phyloP scores from a whole-genome alignment of 208 protist species.

The Wallacemonas sp. region DNA sequence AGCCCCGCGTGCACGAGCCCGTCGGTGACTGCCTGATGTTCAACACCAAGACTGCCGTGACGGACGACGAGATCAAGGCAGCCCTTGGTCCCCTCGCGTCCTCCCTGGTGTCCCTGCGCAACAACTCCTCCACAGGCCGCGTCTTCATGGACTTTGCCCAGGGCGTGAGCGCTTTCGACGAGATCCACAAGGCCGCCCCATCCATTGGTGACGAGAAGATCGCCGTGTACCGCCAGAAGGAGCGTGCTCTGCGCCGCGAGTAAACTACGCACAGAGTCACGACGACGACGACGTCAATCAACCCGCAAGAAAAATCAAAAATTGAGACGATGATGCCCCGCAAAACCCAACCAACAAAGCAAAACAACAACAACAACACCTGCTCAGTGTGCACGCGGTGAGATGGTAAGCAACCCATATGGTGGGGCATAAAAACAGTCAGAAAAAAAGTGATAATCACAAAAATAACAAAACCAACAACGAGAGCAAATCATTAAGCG shows the following conservation, averaged over 20 bases:
- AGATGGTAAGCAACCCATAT: background rate
- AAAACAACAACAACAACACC: no score
- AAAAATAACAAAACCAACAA: slow-evolving; percentile 12
- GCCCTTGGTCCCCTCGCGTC: slow-evolving; percentile 56
- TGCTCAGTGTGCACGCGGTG: no score
- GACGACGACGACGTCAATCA: no score
- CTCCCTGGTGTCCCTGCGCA: slow-evolving; percentile 81
- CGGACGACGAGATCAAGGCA: slow-evolving; percentile 78
- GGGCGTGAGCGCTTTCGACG: slow-evolving; percentile 60
- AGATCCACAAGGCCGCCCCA: slow-evolving; percentile 43
- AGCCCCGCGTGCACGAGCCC: slow-evolving; percentile 29
- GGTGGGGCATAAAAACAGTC: background rate
- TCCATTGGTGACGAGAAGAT: slow-evolving; percentile 59
- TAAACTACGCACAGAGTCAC: slow-evolving; percentile 4
- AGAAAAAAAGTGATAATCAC: slow-evolving; percentile 1
- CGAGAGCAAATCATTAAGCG: background rate
- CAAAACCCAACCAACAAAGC: no score
- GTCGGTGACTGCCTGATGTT: slow-evolving; percentile 87
- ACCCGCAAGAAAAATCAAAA: no score
- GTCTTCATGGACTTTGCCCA: slow-evolving; percentile 89
- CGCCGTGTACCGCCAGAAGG: slow-evolving; percentile 68
- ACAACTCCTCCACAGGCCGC: slow-evolving; percentile 70
- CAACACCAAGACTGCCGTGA: slow-evolving; percentile 64
- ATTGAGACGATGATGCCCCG: no score
- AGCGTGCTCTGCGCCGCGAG: slow-evolving; percentile 30